Conservation (phyloP, 345 rosid genomes). For the Trapa incisa region DNA sequence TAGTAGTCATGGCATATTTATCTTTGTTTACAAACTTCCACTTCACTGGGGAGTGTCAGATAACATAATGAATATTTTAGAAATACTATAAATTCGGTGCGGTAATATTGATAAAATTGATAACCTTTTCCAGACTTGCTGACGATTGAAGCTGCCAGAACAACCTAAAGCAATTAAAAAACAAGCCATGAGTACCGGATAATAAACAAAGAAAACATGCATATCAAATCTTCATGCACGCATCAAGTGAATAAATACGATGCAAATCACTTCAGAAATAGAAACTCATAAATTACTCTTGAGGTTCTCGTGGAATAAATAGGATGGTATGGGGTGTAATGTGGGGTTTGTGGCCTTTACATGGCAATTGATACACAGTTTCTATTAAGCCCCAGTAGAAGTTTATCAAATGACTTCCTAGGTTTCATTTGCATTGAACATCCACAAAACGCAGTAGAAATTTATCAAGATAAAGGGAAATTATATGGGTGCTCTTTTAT, state of each 20-base stretch:
- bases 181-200: neutral
- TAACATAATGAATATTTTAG: neutral
- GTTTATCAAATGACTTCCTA: neutral
- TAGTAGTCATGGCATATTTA: neutral
- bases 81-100: neutral
- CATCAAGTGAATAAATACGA: neutral
- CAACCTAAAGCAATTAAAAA: constrained; percentile 35
- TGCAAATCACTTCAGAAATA: neutral
- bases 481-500: neutral
- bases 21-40: neutral
- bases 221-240: neutral
- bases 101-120: constrained; percentile 10
- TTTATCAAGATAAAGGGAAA: neutral
- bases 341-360: neutral
- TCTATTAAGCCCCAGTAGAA: neutral
- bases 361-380: neutral
- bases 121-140: constrained; percentile 94
- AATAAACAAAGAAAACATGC: neutral
- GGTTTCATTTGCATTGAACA: neutral
- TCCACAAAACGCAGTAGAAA: neutral
- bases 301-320: neutral
- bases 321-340: neutral
- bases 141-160: constrained; percentile 78
- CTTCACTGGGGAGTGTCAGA: neutral
- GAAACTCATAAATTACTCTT: neutral